Evolutionary conservation across 2,329 filamentous ascomycete species (phyloP).

Genomic region (Geosmithia putterillii): DNA sequence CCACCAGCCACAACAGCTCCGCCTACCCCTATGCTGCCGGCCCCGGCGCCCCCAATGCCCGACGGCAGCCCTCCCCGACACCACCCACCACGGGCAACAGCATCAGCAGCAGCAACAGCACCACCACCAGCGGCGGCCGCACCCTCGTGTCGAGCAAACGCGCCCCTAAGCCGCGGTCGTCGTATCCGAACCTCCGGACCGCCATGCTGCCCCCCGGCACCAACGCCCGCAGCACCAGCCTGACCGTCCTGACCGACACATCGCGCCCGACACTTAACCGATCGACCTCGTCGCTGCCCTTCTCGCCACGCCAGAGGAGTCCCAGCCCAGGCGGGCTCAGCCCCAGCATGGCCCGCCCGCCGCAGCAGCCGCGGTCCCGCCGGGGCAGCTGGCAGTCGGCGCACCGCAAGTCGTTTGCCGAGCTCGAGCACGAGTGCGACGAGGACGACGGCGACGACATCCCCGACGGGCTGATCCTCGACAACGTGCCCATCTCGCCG

Average conservation of each 20-base stretch:
- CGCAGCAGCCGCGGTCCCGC: conserved; percentile 24
- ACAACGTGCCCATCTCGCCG: conserved; percentile 77
- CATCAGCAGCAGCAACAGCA: too few species aligned
- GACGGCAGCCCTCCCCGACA: background rate
- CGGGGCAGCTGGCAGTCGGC: conserved; percentile 63
- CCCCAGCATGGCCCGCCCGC: background rate
- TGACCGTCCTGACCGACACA: conserved; percentile 21
- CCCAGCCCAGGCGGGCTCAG: conserved; percentile 29
- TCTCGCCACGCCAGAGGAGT: conserved; percentile 29
- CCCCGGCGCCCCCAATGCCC: conserved; percentile 13
- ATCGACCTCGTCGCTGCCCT: conserved; percentile 24
- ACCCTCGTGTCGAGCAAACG: conserved; percentile 16
- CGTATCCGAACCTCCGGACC: conserved; percentile 31
- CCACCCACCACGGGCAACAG: background rate
- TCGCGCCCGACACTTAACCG: conserved; percentile 14
- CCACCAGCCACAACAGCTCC: conserved; percentile 12
- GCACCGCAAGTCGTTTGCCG: conserved; percentile 53
- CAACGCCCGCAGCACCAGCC: conserved; percentile 41
- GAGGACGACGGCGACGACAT: conserved; percentile 68
- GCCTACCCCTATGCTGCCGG: too few species aligned
- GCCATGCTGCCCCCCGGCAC: conserved; percentile 29
- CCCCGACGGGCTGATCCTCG: conserved; percentile 65
- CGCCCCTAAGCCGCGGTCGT: conserved; percentile 23
- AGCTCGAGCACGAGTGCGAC: conserved; percentile 66
- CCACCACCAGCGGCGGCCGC: conserved; percentile 10